Evolutionary conservation across 805 yeast species (phyloP).

Genomic region (Limtongozyma cylindracea): DNA sequence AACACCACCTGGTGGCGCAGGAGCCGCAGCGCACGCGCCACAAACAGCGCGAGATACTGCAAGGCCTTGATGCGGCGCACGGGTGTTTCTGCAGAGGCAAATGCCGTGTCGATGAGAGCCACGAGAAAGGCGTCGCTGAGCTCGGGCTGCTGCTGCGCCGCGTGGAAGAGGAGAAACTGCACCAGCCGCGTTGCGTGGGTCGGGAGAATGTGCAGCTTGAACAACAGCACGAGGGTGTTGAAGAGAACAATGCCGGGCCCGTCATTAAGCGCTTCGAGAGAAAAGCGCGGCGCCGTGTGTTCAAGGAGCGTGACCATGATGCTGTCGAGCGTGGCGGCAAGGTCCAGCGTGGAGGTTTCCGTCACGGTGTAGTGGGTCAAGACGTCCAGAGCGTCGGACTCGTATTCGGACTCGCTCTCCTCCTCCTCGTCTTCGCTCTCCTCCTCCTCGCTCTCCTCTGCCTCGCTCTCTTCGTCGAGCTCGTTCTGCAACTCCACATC

Average conservation of each 20-base stretch:
- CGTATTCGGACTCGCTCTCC: constrained; percentile 13
- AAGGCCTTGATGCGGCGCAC: constrained; percentile 70
- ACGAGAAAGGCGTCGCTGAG: constrained; percentile 70
- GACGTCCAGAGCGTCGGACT: constrained; percentile 3
- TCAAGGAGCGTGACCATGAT: constrained; percentile 32
- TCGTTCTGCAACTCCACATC: constrained; percentile 87
- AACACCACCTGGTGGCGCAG: constrained; percentile 51
- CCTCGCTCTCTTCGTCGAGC: constrained; percentile 63
- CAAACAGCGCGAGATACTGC: constrained; percentile 77
- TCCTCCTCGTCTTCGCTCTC: constrained; percentile 18
- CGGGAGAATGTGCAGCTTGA: constrained; percentile 64
- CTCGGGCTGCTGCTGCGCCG: constrained; percentile 62
- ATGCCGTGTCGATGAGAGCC: constrained; percentile 58
- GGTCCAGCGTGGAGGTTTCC: constrained; percentile 7
- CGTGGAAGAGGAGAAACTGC: constrained; percentile 62
- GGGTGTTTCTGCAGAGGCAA: constrained; percentile 37
- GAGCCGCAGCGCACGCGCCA: constrained; percentile 64
- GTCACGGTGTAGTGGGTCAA: constrained; percentile 4
- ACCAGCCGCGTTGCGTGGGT: constrained; percentile 80
- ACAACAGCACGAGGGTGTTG: constrained; percentile 49
- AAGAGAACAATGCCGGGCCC: constrained; percentile 48
- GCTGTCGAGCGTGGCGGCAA: constrained; percentile 49
- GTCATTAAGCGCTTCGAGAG: constrained; percentile 20
- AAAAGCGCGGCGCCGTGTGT: constrained; percentile 21
- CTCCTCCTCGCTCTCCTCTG: constrained; percentile 29